These are phyloP conservation scores for Arctostaphylos glauca DNA, from an alignment of 148 eudicot species.

Conservation along the genomic window DNA sequence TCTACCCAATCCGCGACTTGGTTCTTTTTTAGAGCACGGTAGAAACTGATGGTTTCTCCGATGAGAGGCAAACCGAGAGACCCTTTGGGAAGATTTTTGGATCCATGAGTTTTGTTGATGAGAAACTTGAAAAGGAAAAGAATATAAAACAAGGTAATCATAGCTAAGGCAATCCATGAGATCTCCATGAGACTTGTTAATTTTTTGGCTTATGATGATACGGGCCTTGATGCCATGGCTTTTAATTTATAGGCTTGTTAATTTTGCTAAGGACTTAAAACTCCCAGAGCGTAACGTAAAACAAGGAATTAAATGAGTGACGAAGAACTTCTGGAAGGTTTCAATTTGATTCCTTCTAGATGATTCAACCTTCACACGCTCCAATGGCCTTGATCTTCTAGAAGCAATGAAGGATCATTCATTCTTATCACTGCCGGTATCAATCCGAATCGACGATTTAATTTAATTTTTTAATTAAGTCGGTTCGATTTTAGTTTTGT, in stretches of 20 bases:
- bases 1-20: constrained; percentile 18
- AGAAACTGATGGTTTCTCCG: constrained; percentile 25
- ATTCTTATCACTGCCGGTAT: no score
- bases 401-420: no score
- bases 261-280: background rate
- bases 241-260: background rate
- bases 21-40: constrained; percentile 18
- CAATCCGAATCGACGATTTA: no score
- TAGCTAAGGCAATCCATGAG: constrained; percentile 13
- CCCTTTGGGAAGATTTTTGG: constrained; percentile 16
- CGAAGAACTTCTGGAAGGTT: no score
- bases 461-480: no score
- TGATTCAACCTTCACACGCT: no score
- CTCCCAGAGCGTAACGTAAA: no score
- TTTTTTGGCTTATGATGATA: background rate
- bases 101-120: background rate
- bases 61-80: constrained; percentile 22
- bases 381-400: no score
- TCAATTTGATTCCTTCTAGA: no score
- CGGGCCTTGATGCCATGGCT: background rate
- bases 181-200: constrained; percentile 4
- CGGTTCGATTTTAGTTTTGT: no score
- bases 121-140: constrained; percentile 16
- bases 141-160: constrained; percentile 12
- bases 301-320: no score